These are phyloP conservation scores for Colletotrichum truncatum DNA, from an alignment of 2,329 filamentous ascomycete species.

Conservation along the genomic window DNA sequence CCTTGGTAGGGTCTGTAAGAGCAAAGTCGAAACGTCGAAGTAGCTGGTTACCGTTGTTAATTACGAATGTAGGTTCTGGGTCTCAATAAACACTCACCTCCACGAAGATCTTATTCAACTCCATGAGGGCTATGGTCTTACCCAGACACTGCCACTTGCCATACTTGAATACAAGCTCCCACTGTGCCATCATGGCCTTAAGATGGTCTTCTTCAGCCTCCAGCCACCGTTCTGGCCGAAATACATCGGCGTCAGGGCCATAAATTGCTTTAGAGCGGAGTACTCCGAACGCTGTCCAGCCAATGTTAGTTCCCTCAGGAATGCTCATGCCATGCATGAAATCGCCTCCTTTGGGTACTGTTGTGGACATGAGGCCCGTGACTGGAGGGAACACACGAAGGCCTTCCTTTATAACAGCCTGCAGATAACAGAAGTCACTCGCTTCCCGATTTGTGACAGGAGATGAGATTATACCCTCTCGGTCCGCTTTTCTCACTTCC, in stretches of 20 bases:
- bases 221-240: conserved; percentile 60
- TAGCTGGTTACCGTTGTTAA: conserved; percentile 36
- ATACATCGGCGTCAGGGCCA: conserved; percentile 51
- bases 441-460: conserved; percentile 46
- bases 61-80: not conserved
- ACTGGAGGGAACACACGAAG: conserved; percentile 56
- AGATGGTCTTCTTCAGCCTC: conserved; percentile 43
- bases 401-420: conserved; percentile 59
- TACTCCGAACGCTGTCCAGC: conserved; percentile 50
- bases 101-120: conserved; percentile 53
- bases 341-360: conserved; percentile 48
- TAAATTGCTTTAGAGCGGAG: conserved; percentile 47
- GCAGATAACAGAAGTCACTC: conserved; percentile 53
- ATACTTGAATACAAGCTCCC: conserved; percentile 54
- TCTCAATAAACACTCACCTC: conserved; percentile 43
- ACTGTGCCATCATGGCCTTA: conserved; percentile 45
- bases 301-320: conserved; percentile 56
- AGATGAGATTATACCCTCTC: conserved; percentile 36
- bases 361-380: conserved; percentile 44
- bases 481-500: conserved; percentile 53
- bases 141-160: conserved; percentile 57
- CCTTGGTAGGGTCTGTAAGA: conserved; percentile 40
- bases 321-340: conserved; percentile 49
- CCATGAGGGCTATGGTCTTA: conserved; percentile 52
- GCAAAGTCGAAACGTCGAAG: conserved; percentile 43